phyloP scores from a whole-genome alignment of 1,139 yeast species.

The Magnusiomyces clavatus region DNA sequence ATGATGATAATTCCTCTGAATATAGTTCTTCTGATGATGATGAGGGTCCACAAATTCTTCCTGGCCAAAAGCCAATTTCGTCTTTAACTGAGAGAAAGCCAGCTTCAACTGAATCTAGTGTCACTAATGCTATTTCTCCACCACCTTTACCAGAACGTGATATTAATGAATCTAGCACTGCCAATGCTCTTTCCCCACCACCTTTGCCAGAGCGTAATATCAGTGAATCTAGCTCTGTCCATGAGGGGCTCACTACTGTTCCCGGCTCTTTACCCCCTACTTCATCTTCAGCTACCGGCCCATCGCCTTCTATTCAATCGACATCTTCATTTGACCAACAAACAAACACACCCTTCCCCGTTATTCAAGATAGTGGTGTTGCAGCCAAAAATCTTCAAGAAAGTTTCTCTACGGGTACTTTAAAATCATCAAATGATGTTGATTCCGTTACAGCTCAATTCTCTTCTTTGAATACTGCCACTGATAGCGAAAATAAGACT shows the following conservation, averaged over 20 bases:
- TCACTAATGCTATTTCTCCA: background rate
- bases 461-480: conserved; percentile 20
- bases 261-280: background rate
- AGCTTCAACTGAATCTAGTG: background rate
- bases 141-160: background rate
- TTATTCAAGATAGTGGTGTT: no score
- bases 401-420: background rate
- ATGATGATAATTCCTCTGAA: background rate
- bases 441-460: conserved; percentile 11
- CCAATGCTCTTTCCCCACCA: background rate
- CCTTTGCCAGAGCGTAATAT: background rate
- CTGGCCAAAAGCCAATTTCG: background rate
- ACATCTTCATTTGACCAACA: background rate
- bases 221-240: background rate
- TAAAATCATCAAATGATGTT: background rate
- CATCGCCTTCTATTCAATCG: background rate
- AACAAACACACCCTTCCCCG: background rate
- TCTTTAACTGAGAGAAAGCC: background rate
- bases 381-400: background rate
- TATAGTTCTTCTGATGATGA: conserved; percentile 1
- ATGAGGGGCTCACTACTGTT: no score
- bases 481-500: conserved; percentile 16
- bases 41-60: conserved; percentile 2
- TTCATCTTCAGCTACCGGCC: background rate
- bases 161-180: background rate